A percentile compares a stretch with the other conserved stretches of the same genome.
Conservation (phyloP, 2,329 filamentous ascomycete species). For the Plectosphaerella cucumerina region DNA sequence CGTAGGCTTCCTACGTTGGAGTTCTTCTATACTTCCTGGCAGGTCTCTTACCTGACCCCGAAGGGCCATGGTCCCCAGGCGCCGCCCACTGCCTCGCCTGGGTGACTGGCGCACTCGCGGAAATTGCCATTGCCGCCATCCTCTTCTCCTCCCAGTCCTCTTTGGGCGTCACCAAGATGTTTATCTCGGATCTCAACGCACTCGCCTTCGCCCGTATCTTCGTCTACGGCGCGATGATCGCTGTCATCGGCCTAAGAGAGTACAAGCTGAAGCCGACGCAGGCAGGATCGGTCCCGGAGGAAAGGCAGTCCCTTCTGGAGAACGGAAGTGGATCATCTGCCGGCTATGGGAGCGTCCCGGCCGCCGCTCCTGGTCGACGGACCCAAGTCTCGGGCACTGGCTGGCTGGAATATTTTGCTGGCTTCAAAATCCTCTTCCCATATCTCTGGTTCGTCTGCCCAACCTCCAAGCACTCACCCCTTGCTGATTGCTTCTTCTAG, state of each 20-base stretch:
- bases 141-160: conserved; percentile 22
- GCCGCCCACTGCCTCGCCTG: conserved; percentile 31
- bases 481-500: conserved; percentile 17
- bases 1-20: conserved; percentile 32
- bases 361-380: conserved; percentile 13
- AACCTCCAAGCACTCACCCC: not conserved
- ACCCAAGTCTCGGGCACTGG: conserved; percentile 28
- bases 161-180: conserved; percentile 20
- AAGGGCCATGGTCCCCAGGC: conserved; percentile 37
- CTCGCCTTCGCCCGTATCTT: conserved; percentile 26
- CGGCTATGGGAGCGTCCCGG: conserved; percentile 21
- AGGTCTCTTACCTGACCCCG: conserved; percentile 37
- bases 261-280: conserved; percentile 20
- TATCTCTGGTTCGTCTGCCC: conserved; percentile 38
- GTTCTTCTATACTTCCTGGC: conserved; percentile 36
- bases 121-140: conserved; percentile 30
- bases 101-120: conserved; percentile 27
- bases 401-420: conserved; percentile 42
- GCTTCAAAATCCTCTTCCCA: conserved; percentile 39
- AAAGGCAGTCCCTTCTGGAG: conserved; percentile 33
- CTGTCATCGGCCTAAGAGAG: conserved; percentile 22
- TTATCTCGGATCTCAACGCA: conserved; percentile 24
- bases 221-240: conserved; percentile 29
- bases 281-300: conserved; percentile 24
- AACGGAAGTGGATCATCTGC: conserved; percentile 27